A percentile compares a stretch with the other conserved stretches of the same genome.
These are phyloP conservation scores for Coniochaeta sp. DNA, from an alignment of 2,329 filamentous ascomycete species.

Conservation along the genomic window DNA sequence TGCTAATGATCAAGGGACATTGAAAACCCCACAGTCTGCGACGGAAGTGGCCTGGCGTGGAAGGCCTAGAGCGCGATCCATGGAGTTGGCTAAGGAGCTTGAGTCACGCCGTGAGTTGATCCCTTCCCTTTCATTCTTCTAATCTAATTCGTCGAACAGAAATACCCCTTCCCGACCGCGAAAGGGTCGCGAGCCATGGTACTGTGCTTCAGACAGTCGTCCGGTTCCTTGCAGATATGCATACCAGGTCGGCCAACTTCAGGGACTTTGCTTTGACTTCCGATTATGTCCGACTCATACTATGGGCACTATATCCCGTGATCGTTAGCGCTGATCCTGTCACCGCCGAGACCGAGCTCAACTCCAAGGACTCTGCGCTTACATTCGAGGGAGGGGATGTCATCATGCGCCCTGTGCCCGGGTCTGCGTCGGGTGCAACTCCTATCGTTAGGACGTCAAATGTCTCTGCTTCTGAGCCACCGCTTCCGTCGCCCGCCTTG, in stretches of 20 bases:
- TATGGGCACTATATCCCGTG: slow-evolving; percentile 77
- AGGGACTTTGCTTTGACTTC: slow-evolving; percentile 75
- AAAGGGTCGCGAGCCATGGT: slow-evolving; percentile 48
- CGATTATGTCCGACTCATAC: slow-evolving; percentile 71
- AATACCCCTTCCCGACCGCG: slow-evolving; percentile 32
- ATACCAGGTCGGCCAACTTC: slow-evolving; percentile 69
- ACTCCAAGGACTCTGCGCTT: slow-evolving; percentile 70
- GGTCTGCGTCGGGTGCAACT: slow-evolving; percentile 46
- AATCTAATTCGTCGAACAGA: slow-evolving; percentile 21
- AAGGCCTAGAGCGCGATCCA: slow-evolving; percentile 48
- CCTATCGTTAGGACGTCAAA: slow-evolving; percentile 69
- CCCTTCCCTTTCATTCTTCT: neutral
- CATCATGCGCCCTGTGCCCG: slow-evolving; percentile 65
- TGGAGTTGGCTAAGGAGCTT: slow-evolving; percentile 57
- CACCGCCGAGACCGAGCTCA: slow-evolving; percentile 77
- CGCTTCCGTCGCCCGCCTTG: slow-evolving; percentile 32
- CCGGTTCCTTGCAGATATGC: slow-evolving; percentile 71
- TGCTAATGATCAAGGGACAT: slow-evolving; percentile 15
- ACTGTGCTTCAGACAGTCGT: slow-evolving; percentile 68
- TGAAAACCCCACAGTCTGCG: slow-evolving; percentile 12
- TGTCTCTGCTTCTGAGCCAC: slow-evolving; percentile 39
- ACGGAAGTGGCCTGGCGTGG: slow-evolving; percentile 16
- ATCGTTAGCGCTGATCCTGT: slow-evolving; percentile 82
- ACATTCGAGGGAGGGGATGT: slow-evolving; percentile 84
- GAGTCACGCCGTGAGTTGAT: slow-evolving; percentile 41